phyloP scores from a whole-genome alignment of 1,139 yeast genomes.

The Taphrina betulina region DNA sequence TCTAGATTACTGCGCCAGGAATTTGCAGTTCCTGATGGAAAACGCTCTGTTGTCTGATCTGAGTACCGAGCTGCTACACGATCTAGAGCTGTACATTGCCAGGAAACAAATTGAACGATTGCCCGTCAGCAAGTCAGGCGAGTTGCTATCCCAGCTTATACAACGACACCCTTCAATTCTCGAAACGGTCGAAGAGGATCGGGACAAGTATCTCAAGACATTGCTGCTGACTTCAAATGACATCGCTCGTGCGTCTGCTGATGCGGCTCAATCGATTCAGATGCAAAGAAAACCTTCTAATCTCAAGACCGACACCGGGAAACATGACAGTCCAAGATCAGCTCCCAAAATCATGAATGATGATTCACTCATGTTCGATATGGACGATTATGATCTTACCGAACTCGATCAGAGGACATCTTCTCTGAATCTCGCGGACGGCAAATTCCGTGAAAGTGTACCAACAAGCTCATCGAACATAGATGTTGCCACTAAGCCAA shows the following conservation, averaged over 20 bases:
- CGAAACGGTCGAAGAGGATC: conserved; percentile 24
- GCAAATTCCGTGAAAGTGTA: too few relatives aligned
- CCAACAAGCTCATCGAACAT: too few relatives aligned
- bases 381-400: conserved; percentile 37
- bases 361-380: conserved; percentile 37
- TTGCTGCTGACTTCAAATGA: neutral
- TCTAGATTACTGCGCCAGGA: conserved; percentile 66
- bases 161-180: conserved; percentile 34
- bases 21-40: conserved; percentile 62
- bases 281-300: too few relatives aligned
- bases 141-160: conserved; percentile 31
- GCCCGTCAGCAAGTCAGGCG: conserved; percentile 38
- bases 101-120: conserved; percentile 36
- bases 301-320: conserved; percentile 5
- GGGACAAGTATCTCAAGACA: conserved; percentile 22
- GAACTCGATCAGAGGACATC: too few relatives aligned
- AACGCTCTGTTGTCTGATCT: conserved; percentile 47
- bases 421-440: too few relatives aligned
- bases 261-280: too few relatives aligned
- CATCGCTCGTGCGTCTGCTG: neutral
- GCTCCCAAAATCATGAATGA: neutral
- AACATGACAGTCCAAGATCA: neutral
- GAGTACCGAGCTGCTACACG: conserved; percentile 43
- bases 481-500: too few relatives aligned
- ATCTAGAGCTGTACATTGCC: conserved; percentile 43